phyloP scores from a whole-genome alignment of 371 early-diverging fungal genomes.

The Mucor indicus region DNA sequence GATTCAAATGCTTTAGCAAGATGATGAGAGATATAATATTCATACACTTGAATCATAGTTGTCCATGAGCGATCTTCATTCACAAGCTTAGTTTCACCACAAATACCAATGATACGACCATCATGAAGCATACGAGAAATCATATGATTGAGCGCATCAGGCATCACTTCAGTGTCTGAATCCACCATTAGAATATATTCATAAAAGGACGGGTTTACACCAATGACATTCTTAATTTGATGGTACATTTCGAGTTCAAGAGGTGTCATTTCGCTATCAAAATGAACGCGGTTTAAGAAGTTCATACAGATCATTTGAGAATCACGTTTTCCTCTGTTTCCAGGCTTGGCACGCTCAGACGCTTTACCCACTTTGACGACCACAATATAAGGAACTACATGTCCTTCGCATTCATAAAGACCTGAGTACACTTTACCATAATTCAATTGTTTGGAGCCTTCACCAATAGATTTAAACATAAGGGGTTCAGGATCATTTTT shows the following conservation, averaged over 20 bases:
- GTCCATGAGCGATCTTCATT: conserved; percentile 90
- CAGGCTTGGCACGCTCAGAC: conserved; percentile 78
- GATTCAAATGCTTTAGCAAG: conserved; percentile 98
- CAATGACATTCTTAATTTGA: conserved; percentile 93
- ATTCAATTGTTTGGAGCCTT: conserved; percentile 89
- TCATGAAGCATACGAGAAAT: conserved; percentile 89
- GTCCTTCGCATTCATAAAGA: conserved; percentile 89
- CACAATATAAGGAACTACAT: conserved; percentile 91
- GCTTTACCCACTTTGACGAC: conserved; percentile 92
- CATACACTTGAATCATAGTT: conserved; percentile 98
- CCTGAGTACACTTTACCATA: conserved; percentile 98
- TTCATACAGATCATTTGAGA: conserved; percentile 99
- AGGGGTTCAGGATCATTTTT: conserved; percentile 87
- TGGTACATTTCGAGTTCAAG: conserved; percentile 92
- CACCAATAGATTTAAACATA: conserved; percentile 91
- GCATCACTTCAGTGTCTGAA: conserved; percentile 90
- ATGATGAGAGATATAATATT: conserved; percentile 99
- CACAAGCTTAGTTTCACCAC: conserved; percentile 90
- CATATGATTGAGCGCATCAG: conserved; percentile 84
- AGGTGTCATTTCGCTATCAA: conserved; percentile 86
- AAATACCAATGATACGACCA: conserved; percentile 86
- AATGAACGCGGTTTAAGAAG: conserved; percentile 97
- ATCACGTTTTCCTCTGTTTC: conserved; percentile 99
- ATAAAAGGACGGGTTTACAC: conserved; percentile 83
- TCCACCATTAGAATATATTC: conserved; percentile 95